Evolutionary conservation across 495 filamentous ascomycete genomes (phyloP), one percentile per base, ranked within the genome.

Genomic region (Articulospora tetracladia): DNA sequence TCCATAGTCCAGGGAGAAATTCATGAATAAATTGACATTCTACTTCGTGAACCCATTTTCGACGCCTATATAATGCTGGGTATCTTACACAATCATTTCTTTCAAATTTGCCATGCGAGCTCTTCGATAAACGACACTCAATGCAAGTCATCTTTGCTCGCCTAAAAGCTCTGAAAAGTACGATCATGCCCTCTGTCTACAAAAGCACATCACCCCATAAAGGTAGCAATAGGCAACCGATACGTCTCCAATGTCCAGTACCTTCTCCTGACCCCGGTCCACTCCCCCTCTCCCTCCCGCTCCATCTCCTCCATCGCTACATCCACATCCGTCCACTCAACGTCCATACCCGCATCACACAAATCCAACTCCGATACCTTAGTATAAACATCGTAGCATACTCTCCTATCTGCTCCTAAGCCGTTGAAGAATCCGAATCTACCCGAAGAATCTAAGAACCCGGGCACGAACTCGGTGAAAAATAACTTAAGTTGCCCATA

Each of bases 391-490:
- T 98, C 94, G 68, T 97, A 97, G 70, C 90, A 93, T 53, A 97
- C 86, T 68, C 88, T 83, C 25, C 93, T 79, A 77, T 98, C 94
- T 4, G 95, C 94, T 0, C 94, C 94, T 60, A 98, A 83, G 0
- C 94, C 94, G 70, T 98, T 94, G 72, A 98, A 98, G 76, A 97
- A 98, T 22, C 92, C 85, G 76, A 95, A 98, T 19, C 76, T 82
- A 0, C 93, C 90, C 17, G 85, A 72, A 49, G 80, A 74, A 68
- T 89, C 87, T 3, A 98, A 74, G 44, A 98, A 69, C 0, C 83
- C 86, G 49, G 95, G 88, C 0, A 97, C 84, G 63, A 86, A 86
- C 69, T 98, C 93, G 13, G 80, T 84, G 71, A 98, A 96, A 76
- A 98, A 98, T 28, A 85, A 78, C 30, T 86, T 86, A 41, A 98